A percentile compares a stretch with the other conserved stretches of the same genome.
These are phyloP conservation scores for Globisporangium solare DNA, from an alignment of 352 stramenopile species.

Conservation along the genomic window DNA sequence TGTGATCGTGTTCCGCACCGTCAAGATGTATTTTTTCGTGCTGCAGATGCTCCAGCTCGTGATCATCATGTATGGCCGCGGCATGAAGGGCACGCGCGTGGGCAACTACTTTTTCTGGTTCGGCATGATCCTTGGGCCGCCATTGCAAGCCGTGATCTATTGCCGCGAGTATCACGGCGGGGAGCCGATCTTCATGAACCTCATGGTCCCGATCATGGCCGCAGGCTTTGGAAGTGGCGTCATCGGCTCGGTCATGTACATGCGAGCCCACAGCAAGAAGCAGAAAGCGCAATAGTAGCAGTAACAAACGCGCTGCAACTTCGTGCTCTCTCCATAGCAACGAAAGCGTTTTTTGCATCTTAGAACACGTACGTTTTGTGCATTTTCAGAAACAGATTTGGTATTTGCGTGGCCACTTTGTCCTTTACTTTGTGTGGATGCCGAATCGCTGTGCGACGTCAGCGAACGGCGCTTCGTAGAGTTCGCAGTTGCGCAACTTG, in stretches of 20 bases:
- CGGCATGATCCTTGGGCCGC: constrained; percentile 68
- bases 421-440: not conserved
- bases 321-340: no score
- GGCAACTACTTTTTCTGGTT: constrained; percentile 84
- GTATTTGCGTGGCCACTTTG: not conserved
- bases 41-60: constrained; percentile 95
- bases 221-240: constrained; percentile 51
- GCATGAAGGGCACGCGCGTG: constrained; percentile 60
- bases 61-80: constrained; percentile 81
- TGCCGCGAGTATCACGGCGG: constrained; percentile 75
- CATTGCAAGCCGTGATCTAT: constrained; percentile 76
- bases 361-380: not conserved
- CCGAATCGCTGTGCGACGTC: constrained; percentile 21
- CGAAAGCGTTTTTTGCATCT: no score
- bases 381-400: not conserved
- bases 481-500: constrained; percentile 80
- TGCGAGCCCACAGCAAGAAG: constrained; percentile 29
- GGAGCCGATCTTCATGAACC: constrained; percentile 72
- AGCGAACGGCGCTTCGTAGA: constrained; percentile 37
- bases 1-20: constrained; percentile 91
- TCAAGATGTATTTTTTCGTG: constrained; percentile 92
- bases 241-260: constrained; percentile 39
- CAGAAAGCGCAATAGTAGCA: constrained; percentile 2
- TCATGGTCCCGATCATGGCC: constrained; percentile 76
- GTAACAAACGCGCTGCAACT: not conserved